Percentiles rank a stretch among this genome's conserved stretches.
Evolutionary conservation across 2,329 filamentous ascomycete species (phyloP).

Genomic region (Paracoccidioides lutzii): DNA sequence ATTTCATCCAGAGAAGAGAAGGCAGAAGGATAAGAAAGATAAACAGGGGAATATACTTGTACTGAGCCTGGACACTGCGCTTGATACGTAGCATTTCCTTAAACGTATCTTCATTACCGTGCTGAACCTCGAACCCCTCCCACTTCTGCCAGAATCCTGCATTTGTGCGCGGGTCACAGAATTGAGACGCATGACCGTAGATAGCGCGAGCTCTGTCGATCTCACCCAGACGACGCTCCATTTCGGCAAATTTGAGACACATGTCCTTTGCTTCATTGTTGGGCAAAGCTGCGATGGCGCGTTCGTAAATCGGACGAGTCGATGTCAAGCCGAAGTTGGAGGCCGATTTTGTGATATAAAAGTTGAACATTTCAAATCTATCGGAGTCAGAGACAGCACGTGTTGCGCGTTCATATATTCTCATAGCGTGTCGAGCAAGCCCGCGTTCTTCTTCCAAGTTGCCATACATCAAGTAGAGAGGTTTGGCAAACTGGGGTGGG

Average conservation of each 20-base stretch:
- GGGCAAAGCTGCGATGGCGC: slow-evolving; percentile 83
- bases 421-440: slow-evolving; percentile 90
- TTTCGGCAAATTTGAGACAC: slow-evolving; percentile 97
- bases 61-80: slow-evolving; percentile 90
- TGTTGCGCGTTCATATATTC: slow-evolving; percentile 95
- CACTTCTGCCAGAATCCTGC: slow-evolving; percentile 90
- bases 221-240: slow-evolving; percentile 82
- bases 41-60: slow-evolving; percentile 50
- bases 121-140: slow-evolving; percentile 94
- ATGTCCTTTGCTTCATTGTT: slow-evolving; percentile 90
- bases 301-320: slow-evolving; percentile 88
- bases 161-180: slow-evolving; percentile 86
- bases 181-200: slow-evolving; percentile 92
- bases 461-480: slow-evolving; percentile 95
- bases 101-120: slow-evolving; percentile 98
- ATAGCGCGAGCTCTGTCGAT: slow-evolving; percentile 92
- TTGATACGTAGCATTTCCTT: slow-evolving; percentile 99
- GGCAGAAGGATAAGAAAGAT: neutral
- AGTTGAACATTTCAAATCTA: slow-evolving; percentile 94
- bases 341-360: slow-evolving; percentile 97
- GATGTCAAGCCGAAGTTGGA: slow-evolving; percentile 96
- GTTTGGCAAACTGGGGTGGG: slow-evolving; percentile 89
- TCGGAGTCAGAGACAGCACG: slow-evolving; percentile 91
- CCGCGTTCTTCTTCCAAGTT: slow-evolving; percentile 93
- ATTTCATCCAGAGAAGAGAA: neutral